Percentiles rank a stretch among this genome's conserved stretches.
Evolutionary conservation across 2,329 filamentous ascomycete species (phyloP).

Genomic region (Ascochyta fabae): DNA sequence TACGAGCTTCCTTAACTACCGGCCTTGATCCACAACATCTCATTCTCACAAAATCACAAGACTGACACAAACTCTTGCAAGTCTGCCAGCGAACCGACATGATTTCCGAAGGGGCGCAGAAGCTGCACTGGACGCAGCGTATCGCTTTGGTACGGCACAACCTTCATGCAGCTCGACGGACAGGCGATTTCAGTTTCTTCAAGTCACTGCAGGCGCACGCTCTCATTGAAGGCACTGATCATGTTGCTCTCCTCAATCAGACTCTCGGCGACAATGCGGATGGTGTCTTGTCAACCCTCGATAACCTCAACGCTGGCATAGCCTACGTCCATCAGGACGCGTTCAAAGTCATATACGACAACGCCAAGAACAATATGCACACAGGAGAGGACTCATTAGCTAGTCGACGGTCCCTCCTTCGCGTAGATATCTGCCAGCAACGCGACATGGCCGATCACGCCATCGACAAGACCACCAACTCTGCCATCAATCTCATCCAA

Average conservation of each 20-base stretch:
- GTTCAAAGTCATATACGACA: conserved; percentile 55
- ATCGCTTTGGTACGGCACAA: conserved; percentile 55
- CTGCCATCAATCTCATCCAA: conserved; percentile 53
- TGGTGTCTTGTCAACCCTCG: conserved; percentile 51
- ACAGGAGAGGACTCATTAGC: conserved; percentile 39
- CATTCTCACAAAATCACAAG: background rate
- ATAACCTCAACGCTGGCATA: conserved; percentile 55
- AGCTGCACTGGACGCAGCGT: conserved; percentile 56
- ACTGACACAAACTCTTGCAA: background rate
- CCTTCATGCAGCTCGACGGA: conserved; percentile 52
- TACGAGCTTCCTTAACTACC: background rate
- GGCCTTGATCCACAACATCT: background rate
- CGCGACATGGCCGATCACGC: conserved; percentile 54
- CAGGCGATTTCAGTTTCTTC: conserved; percentile 56
- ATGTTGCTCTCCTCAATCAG: conserved; percentile 52
- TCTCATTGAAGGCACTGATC: conserved; percentile 54
- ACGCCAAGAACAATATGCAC: conserved; percentile 47
- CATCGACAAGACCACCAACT: conserved; percentile 56
- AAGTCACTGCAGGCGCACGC: conserved; percentile 54
- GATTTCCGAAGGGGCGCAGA: conserved; percentile 33
- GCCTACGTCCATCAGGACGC: conserved; percentile 56
- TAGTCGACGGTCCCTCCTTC: conserved; percentile 46
- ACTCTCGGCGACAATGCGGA: conserved; percentile 53
- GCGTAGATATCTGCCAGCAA: conserved; percentile 54
- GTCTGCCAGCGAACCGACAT: conserved; percentile 10